Conservation (phyloP, 1,284 basidiomycete genomes). For the Kwoniella shivajii region DNA sequence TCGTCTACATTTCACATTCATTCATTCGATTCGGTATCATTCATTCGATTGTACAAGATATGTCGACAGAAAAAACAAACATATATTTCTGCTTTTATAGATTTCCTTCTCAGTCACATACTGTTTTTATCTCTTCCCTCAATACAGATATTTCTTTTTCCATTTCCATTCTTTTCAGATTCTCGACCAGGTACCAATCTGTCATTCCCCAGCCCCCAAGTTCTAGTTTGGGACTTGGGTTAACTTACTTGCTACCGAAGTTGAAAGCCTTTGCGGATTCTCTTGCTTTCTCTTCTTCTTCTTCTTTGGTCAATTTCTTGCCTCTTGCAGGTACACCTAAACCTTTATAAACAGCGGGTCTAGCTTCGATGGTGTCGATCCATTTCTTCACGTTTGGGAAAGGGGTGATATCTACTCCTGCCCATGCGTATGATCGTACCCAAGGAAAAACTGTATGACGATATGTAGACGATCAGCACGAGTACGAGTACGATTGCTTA, state of each 20-base stretch:
- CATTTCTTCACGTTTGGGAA: slow-evolving; percentile 64
- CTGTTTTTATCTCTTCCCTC: neutral
- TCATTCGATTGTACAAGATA: too few relatives aligned
- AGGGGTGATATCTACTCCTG: slow-evolving; percentile 61
- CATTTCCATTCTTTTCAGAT: neutral
- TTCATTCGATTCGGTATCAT: too few relatives aligned
- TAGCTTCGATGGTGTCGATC: slow-evolving; percentile 56
- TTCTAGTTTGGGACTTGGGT: neutral
- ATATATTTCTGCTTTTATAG: too few relatives aligned
- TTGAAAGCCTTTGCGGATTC: slow-evolving; percentile 10
- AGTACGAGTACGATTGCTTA: too few relatives aligned
- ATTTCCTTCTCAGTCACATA: too few relatives aligned
- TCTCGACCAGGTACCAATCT: neutral
- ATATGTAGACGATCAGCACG: neutral
- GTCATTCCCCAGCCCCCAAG: neutral
- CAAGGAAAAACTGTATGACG: slow-evolving; percentile 50
- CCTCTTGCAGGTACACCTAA: slow-evolving; percentile 42
- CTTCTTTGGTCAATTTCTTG: slow-evolving; percentile 29
- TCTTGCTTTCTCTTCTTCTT: slow-evolving; percentile 31
- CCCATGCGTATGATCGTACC: slow-evolving; percentile 58
- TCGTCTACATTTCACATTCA: too few relatives aligned
- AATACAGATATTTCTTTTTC: neutral
- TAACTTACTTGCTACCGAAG: slow-evolving; percentile 1
- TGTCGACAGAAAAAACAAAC: too few relatives aligned
- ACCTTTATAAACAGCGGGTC: slow-evolving; percentile 56